These are phyloP conservation scores for Kuraishia capsulata DNA, from an alignment of 805 yeast genomes.

Conservation along the genomic window DNA sequence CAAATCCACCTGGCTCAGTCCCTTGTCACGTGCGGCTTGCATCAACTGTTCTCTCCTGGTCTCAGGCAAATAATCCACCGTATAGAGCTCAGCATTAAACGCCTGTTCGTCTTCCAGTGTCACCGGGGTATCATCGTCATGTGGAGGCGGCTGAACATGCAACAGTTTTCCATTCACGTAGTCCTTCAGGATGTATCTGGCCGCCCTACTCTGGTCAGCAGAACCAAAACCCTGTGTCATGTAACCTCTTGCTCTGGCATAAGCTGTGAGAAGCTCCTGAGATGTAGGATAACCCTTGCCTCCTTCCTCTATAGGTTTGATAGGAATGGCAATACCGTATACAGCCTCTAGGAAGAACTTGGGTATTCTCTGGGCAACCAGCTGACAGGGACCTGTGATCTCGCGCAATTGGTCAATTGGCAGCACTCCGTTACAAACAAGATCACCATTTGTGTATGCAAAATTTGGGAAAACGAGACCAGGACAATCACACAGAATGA, in stretches of 20 bases:
- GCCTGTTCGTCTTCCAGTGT: constrained; percentile 42
- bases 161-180: constrained; percentile 87
- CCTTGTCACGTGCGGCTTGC: constrained; percentile 51
- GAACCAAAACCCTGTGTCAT: constrained; percentile 97
- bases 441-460: constrained; percentile 92
- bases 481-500: constrained; percentile 94
- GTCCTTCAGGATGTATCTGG: constrained; percentile 87
- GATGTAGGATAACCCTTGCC: constrained; percentile 88
- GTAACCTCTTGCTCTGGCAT: constrained; percentile 94
- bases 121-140: constrained; percentile 44
- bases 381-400: constrained; percentile 76
- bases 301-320: constrained; percentile 72
- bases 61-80: constrained; percentile 56
- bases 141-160: constrained; percentile 85
- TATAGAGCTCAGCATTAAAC: constrained; percentile 73
- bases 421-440: constrained; percentile 96
- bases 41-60: constrained; percentile 64
- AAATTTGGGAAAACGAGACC: constrained; percentile 98
- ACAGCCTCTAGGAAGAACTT: constrained; percentile 81
- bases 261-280: constrained; percentile 79
- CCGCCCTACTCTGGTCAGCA: constrained; percentile 94
- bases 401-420: constrained; percentile 97
- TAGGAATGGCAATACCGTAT: constrained; percentile 85
- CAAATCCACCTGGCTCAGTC: constrained; percentile 53
- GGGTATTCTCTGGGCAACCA: constrained; percentile 85